phyloP scores from a whole-genome alignment of 352 stramenopile genomes.

The Phytophthora tentaculata region DNA sequence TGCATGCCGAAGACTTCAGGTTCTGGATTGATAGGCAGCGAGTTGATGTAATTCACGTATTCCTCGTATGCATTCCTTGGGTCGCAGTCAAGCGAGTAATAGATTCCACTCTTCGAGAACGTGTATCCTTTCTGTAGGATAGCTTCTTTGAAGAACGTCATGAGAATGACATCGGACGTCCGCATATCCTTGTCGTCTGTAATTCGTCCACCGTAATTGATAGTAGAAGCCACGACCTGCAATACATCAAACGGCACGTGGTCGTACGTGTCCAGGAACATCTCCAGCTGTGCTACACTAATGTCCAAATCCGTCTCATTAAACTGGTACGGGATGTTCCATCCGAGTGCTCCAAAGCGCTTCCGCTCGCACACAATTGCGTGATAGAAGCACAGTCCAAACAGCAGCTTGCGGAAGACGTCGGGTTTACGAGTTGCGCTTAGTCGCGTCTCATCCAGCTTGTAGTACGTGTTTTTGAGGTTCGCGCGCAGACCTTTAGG shows the following conservation, averaged over 20 bases:
- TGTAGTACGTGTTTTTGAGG: slow-evolving; percentile 96
- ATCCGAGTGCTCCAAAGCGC: slow-evolving; percentile 95
- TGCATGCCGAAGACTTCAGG: slow-evolving; percentile 96
- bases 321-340: slow-evolving; percentile 98
- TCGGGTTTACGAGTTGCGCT: slow-evolving; percentile 89
- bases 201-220: slow-evolving; percentile 95
- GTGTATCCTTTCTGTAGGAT: slow-evolving; percentile 82
- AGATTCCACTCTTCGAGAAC: slow-evolving; percentile 77
- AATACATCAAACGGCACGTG: slow-evolving; percentile 89
- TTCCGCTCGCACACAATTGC: slow-evolving; percentile 94
- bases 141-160: slow-evolving; percentile 89
- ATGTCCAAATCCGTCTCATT: slow-evolving; percentile 96
- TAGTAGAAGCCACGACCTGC: slow-evolving; percentile 93
- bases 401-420: slow-evolving; percentile 94
- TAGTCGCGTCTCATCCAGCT: slow-evolving; percentile 90
- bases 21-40: slow-evolving; percentile 90
- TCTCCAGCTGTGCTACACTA: slow-evolving; percentile 85
- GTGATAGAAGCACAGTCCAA: slow-evolving; percentile 93
- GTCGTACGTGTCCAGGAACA: slow-evolving; percentile 92
- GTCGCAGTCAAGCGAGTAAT: slow-evolving; percentile 73
- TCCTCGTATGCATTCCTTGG: slow-evolving; percentile 71
- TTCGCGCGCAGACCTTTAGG: slow-evolving; percentile 94
- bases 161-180: slow-evolving; percentile 91
- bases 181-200: slow-evolving; percentile 95
- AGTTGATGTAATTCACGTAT: slow-evolving; percentile 95